Evolutionary conservation across 1,139 yeast species (phyloP).

Genomic region (Pichia sp.): DNA sequence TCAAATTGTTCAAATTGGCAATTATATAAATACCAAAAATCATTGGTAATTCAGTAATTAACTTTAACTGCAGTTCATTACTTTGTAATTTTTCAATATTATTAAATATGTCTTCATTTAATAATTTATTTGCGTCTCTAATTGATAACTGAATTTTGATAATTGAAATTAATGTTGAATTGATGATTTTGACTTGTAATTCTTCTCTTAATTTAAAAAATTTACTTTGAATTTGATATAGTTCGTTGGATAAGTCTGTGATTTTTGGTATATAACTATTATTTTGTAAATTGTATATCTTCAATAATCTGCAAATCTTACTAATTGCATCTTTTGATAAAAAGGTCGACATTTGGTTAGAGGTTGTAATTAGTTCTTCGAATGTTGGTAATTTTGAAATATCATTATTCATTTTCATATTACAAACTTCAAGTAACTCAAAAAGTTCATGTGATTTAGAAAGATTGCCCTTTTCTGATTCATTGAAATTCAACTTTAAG

Average conservation of each 20-base stretch:
- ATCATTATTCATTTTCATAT: slow-evolving; percentile 17
- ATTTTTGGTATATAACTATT: slow-evolving; percentile 29
- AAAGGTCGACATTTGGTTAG: slow-evolving; percentile 23
- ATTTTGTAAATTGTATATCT: slow-evolving; percentile 27
- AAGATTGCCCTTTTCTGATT: slow-evolving; percentile 12
- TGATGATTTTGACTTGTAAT: slow-evolving; percentile 24
- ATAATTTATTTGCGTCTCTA: slow-evolving; percentile 19
- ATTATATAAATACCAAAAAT: slow-evolving; percentile 71
- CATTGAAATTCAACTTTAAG: slow-evolving; percentile 16
- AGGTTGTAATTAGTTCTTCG: slow-evolving; percentile 27
- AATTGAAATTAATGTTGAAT: slow-evolving; percentile 21
- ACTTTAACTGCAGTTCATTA: slow-evolving; percentile 41
- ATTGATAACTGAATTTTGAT: slow-evolving; percentile 27
- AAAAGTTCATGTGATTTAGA: slow-evolving; percentile 19
- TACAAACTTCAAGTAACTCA: slow-evolving; percentile 19
- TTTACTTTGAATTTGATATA: slow-evolving; percentile 29
- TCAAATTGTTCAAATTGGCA: slow-evolving; percentile 60
- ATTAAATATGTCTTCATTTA: slow-evolving; percentile 34
- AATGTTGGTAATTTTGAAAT: slow-evolving; percentile 24
- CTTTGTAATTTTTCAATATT: slow-evolving; percentile 35
- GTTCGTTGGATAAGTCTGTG: slow-evolving; percentile 23
- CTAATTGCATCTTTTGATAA: slow-evolving; percentile 22
- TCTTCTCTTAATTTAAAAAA: slow-evolving; percentile 18
- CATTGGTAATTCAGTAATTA: slow-evolving; percentile 70
- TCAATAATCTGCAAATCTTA: slow-evolving; percentile 23